phyloP scores from a whole-genome alignment of 1,139 yeast species.

The Yarrowia galli region DNA sequence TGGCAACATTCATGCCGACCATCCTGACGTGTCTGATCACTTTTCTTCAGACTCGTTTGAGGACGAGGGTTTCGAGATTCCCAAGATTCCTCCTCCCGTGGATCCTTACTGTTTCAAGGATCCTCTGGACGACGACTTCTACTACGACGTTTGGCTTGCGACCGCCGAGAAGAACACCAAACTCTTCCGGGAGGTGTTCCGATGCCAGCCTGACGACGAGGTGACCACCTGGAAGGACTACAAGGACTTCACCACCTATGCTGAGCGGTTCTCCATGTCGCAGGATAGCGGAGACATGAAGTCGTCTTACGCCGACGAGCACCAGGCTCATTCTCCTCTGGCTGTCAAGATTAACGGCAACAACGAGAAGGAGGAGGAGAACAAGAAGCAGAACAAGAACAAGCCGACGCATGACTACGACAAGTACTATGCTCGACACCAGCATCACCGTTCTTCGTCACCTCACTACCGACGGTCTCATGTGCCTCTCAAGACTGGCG shows the following conservation, averaged over 20 bases:
- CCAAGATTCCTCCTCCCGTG: slow-evolving; percentile 54
- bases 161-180: slow-evolving; percentile 85
- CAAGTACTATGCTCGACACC: slow-evolving; percentile 29
- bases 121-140: slow-evolving; percentile 79
- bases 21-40: not conserved
- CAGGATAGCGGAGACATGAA: slow-evolving; percentile 47
- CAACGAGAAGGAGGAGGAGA: slow-evolving; percentile 12
- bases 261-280: slow-evolving; percentile 49
- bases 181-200: slow-evolving; percentile 83
- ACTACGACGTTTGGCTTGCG: slow-evolving; percentile 87
- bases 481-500: slow-evolving; percentile 44
- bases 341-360: slow-evolving; percentile 35
- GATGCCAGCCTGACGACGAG: slow-evolving; percentile 91
- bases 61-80: slow-evolving; percentile 15
- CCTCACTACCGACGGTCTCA: slow-evolving; percentile 42
- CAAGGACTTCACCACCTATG: slow-evolving; percentile 61
- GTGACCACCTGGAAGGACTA: slow-evolving; percentile 91
- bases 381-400: slow-evolving; percentile 14
- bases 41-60: not conserved
- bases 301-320: slow-evolving; percentile 27
- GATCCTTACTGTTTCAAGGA: slow-evolving; percentile 91
- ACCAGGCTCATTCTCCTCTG: slow-evolving; percentile 30
- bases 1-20: slow-evolving; percentile 13
- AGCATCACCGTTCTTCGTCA: slow-evolving; percentile 40
- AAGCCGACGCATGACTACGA: slow-evolving; percentile 39